A percentile compares a stretch with the other conserved stretches of the same genome.
phyloP scores from a whole-genome alignment of 2,329 filamentous ascomycete species.

The Trichoderma breve region DNA sequence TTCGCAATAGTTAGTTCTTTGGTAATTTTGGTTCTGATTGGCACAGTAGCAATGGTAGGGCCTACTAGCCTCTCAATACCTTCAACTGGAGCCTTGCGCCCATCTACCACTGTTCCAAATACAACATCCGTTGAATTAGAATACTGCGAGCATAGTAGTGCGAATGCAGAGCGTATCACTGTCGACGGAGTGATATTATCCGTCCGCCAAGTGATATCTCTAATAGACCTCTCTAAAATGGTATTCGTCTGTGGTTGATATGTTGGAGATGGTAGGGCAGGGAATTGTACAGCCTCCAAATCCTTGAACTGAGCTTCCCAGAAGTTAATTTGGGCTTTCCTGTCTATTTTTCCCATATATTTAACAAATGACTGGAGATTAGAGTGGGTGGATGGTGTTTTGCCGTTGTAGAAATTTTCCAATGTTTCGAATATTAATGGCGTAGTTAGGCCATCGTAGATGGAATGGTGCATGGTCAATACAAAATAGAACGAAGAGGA shows the following conservation, averaged over 20 bases:
- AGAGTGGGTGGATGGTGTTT: neutral
- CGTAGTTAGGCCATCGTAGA: slow-evolving; percentile 5
- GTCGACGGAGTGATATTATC: slow-evolving; percentile 5
- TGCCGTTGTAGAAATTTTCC: neutral
- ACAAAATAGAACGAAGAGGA: neutral
- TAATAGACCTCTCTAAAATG: neutral
- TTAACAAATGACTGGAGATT: neutral
- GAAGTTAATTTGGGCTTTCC: neutral
- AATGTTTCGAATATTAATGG: neutral
- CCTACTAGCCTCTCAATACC: slow-evolving; percentile 9
- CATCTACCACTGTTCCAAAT: slow-evolving; percentile 9
- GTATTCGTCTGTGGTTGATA: neutral
- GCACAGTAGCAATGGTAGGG: slow-evolving; percentile 13
- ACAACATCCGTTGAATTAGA: slow-evolving; percentile 9
- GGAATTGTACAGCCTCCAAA: neutral
- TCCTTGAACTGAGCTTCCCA: slow-evolving; percentile 1
- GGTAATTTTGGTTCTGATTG: neutral
- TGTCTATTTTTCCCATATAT: neutral
- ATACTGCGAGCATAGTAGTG: slow-evolving; percentile 2
- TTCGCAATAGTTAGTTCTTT: neutral
- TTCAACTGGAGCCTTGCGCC: slow-evolving; percentile 9
- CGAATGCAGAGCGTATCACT: neutral
- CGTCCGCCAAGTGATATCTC: neutral
- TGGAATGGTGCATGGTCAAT: slow-evolving; percentile 16
- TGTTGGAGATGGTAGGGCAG: neutral